Conservation (phyloP, 805 yeast species). For the Starmerella apis region DNA sequence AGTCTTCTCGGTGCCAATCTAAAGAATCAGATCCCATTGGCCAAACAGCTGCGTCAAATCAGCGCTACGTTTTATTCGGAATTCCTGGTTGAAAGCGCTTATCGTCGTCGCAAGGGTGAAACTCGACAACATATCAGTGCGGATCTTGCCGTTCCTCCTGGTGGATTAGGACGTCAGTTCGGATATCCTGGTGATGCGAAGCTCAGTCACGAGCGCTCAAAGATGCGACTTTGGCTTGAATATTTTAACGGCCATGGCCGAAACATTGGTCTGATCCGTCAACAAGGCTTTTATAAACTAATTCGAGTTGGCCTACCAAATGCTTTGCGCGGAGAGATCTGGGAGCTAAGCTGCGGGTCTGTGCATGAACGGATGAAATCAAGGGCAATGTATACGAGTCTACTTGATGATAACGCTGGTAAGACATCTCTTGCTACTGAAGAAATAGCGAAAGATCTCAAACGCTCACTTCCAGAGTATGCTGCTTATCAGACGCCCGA, state of each 20-base stretch:
- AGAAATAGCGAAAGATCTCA: conserved; percentile 91
- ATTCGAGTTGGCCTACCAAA: conserved; percentile 92
- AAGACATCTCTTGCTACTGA: conserved; percentile 76
- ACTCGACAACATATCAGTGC: conserved; percentile 21
- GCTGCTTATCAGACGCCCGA: conserved; percentile 81
- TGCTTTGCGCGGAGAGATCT: conserved; percentile 83
- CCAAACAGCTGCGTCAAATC: conserved; percentile 47
- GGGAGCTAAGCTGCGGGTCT: conserved; percentile 90
- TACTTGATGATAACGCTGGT: conserved; percentile 53
- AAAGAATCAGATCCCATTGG: conserved; percentile 51
- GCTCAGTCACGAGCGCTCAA: conserved; percentile 66
- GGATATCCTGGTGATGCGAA: conserved; percentile 85
- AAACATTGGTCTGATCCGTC: conserved; percentile 62
- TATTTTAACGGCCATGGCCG: conserved; percentile 76
- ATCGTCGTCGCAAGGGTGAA: conserved; percentile 36
- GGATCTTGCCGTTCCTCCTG: conserved; percentile 43
- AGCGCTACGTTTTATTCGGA: conserved; percentile 74
- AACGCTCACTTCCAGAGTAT: conserved; percentile 90
- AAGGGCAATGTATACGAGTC: conserved; percentile 45
- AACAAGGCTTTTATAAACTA: conserved; percentile 68
- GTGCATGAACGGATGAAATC: conserved; percentile 60
- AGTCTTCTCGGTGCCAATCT: conserved; percentile 51
- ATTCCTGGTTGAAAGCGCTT: conserved; percentile 44
- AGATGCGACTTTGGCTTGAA: conserved; percentile 89
- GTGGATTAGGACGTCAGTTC: conserved; percentile 77